Conservation (phyloP, 2,329 filamentous ascomycete species). For the Colletotrichum neosansevieriae region DNA sequence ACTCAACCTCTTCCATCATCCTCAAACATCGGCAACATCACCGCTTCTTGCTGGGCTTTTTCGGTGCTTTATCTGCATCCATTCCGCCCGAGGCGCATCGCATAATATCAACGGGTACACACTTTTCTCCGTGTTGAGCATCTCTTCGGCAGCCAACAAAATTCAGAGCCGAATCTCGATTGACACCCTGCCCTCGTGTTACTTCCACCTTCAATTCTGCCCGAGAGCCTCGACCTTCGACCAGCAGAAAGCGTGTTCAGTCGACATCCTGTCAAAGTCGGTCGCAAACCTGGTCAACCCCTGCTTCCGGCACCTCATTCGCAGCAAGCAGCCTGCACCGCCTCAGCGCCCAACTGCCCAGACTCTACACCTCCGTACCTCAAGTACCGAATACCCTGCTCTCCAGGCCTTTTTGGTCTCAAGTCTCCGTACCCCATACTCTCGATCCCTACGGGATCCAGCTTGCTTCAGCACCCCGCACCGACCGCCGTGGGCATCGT, state of each 20-base stretch:
- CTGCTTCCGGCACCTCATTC: slow-evolving; percentile 39
- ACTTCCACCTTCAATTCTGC: slow-evolving; percentile 36
- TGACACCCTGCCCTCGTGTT: slow-evolving; percentile 26
- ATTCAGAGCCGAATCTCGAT: slow-evolving; percentile 17
- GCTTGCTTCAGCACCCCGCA: not conserved
- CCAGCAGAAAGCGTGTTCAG: slow-evolving; percentile 30
- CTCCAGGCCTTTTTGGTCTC: not conserved
- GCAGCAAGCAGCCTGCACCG: slow-evolving; percentile 36
- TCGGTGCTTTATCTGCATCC: slow-evolving; percentile 1
- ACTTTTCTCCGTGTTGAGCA: not conserved
- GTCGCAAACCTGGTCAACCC: slow-evolving; percentile 25
- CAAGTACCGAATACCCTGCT: slow-evolving; percentile 25
- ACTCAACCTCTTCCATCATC: not conserved
- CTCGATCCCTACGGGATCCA: not conserved
- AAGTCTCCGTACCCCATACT: slow-evolving; percentile 30
- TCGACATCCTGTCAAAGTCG: not conserved
- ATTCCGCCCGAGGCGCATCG: not conserved
- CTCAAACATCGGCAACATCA: not conserved
- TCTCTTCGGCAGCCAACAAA: not conserved
- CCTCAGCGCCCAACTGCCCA: slow-evolving; percentile 33
- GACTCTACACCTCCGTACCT: not conserved
- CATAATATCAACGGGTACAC: not conserved
- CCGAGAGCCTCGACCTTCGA: slow-evolving; percentile 37
- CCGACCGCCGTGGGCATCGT: slow-evolving; percentile 1
- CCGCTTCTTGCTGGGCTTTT: slow-evolving; percentile 21